These are phyloP conservation scores for Blastobotrys americana DNA, from an alignment of 805 yeast genomes.

Conservation along the genomic window DNA sequence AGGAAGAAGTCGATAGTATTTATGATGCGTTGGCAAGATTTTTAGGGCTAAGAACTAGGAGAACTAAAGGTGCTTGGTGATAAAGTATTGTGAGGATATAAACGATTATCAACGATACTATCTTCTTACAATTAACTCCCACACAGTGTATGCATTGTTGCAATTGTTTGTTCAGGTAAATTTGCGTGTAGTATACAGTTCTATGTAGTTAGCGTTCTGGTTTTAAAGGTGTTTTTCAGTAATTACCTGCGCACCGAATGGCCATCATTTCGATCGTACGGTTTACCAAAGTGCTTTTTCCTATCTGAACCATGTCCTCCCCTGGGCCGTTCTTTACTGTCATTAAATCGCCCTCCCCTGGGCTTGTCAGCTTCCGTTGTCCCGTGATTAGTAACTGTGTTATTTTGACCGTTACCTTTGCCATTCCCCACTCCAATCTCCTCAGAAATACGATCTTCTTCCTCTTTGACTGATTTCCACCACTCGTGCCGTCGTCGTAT, in stretches of 20 bases:
- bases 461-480: conserved; percentile 43
- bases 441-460: conserved; percentile 25
- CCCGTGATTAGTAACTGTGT: not conserved
- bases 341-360: not conserved
- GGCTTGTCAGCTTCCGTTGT: not conserved
- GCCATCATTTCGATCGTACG: not conserved
- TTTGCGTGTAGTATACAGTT: no score
- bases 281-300: not conserved
- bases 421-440: conserved; percentile 1
- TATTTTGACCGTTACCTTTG: not conserved
- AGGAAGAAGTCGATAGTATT: conserved; percentile 46
- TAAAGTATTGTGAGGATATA: no score
- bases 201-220: no score
- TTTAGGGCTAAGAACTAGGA: conserved; percentile 54
- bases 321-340: not conserved
- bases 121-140: no score
- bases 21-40: conserved; percentile 62
- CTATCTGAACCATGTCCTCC: not conserved
- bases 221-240: no score
- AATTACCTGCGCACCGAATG: no score
- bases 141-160: no score
- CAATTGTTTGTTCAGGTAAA: no score
- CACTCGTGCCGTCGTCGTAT: conserved; percentile 71
- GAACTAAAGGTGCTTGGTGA: conserved; percentile 46
- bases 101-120: no score